Conservation (phyloP, 306 rosid species). For the Quercus suber region DNA sequence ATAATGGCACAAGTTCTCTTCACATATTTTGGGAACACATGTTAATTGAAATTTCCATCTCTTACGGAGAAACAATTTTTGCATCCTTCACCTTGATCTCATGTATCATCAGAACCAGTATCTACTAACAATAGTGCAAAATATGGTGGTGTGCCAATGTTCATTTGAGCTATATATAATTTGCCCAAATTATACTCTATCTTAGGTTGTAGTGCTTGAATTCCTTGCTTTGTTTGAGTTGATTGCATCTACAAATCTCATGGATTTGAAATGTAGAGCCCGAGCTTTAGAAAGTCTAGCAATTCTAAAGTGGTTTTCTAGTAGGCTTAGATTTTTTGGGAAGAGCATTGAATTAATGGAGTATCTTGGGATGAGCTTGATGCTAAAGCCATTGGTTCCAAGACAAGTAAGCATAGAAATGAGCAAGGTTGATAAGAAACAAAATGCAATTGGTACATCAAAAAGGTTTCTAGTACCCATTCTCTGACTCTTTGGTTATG, state of each 20-base stretch:
- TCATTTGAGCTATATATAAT: not conserved
- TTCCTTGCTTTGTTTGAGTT: not conserved
- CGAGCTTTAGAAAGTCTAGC: not conserved
- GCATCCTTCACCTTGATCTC: conserved; percentile 7
- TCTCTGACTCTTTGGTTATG: too few relatives aligned
- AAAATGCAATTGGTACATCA: too few relatives aligned
- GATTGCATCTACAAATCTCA: not conserved
- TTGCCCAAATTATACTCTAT: not conserved
- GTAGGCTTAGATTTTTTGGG: not conserved
- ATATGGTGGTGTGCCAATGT: not conserved
- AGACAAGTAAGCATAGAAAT: too few relatives aligned
- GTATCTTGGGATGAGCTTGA: too few relatives aligned
- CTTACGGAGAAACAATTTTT: not conserved
- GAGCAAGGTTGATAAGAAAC: too few relatives aligned
- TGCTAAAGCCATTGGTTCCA: too few relatives aligned
- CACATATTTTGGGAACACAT: not conserved
- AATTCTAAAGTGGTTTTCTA: not conserved
- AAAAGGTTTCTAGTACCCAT: too few relatives aligned
- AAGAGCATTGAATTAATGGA: too few relatives aligned
- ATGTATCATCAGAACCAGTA: not conserved
- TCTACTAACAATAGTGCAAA: not conserved
- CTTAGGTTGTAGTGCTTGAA: not conserved
- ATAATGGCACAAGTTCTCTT: not conserved
- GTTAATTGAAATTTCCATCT: not conserved
- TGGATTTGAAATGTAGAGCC: not conserved